Conservation (phyloP, 108 stramenopile genomes). For the Cylindrotheca fusiformis region DNA sequence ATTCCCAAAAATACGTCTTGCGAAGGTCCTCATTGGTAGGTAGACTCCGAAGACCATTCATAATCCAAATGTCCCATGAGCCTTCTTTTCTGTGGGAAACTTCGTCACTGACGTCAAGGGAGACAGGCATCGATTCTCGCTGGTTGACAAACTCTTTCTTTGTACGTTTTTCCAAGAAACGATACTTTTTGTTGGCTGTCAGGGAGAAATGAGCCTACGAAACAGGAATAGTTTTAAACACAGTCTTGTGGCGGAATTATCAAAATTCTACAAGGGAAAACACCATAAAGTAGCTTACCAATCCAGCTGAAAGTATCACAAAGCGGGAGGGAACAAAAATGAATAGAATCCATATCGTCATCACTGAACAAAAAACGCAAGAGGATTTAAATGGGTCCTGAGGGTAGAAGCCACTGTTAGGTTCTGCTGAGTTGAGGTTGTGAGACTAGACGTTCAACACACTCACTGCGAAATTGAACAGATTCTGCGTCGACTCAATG, state of each 20-base stretch:
- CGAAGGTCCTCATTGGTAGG: constrained; percentile 86
- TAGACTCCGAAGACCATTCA: constrained; percentile 63
- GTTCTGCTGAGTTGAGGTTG: not conserved
- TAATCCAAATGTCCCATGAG: constrained; percentile 41
- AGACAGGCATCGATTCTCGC: no score
- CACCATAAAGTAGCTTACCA: constrained; percentile 26
- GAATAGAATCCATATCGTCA: constrained; percentile 34
- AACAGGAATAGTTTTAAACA: no score
- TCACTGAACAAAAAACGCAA: constrained; percentile 17
- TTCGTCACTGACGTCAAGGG: no score
- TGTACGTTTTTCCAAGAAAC: no score
- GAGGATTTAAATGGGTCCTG: constrained; percentile 56
- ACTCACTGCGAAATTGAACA: constrained; percentile 79
- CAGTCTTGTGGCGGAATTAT: no score
- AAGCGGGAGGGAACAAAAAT: constrained; percentile 35
- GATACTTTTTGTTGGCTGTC: no score
- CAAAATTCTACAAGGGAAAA: no score
- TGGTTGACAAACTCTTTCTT: no score
- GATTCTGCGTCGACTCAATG: constrained; percentile 63
- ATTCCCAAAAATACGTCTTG: constrained; percentile 82
- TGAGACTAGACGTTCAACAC: not conserved
- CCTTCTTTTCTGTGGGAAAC: no score
- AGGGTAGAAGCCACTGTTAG: no score
- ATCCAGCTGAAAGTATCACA: constrained; percentile 36
- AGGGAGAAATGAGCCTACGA: no score